phyloP scores from a whole-genome alignment of 1,284 basidiomycete species.

The Wallemia hederae region DNA sequence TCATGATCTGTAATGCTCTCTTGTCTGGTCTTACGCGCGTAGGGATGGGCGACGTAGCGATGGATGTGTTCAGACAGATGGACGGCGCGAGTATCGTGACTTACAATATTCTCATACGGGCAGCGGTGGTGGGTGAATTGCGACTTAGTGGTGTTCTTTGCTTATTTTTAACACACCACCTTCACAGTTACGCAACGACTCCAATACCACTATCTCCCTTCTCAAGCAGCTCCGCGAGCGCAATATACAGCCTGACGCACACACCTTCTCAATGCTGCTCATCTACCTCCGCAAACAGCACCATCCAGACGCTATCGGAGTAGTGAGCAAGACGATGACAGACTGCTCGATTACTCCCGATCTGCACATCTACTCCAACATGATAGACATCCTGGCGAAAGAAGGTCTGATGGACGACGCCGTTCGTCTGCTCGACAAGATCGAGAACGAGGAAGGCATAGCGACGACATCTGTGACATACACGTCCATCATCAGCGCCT shows the following conservation, averaged over 20 bases:
- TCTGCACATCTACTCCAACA: not conserved
- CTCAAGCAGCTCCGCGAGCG: not conserved
- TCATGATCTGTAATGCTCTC: not conserved
- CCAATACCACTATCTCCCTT: not conserved
- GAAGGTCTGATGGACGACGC: not conserved
- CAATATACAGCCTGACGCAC: not conserved
- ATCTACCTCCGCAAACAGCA: not conserved
- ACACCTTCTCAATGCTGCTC: not conserved
- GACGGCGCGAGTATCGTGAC: not conserved
- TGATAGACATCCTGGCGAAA: not conserved
- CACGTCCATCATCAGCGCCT: not conserved
- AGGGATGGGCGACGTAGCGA: not conserved
- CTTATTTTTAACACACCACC: not conserved
- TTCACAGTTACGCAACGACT: not conserved
- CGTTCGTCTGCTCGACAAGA: not conserved
- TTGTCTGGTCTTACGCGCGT: not conserved
- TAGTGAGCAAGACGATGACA: not conserved
- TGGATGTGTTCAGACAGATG: not conserved
- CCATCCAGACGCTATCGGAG: not conserved
- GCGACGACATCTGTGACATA: not conserved
- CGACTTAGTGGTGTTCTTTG: not conserved
- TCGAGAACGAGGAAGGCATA: not conserved
- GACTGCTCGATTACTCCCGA: not conserved
- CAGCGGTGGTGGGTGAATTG: not conserved
- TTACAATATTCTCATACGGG: not conserved